phyloP scores from a whole-genome alignment of 2,329 filamentous ascomycete species.

The Trichoderma breve region DNA sequence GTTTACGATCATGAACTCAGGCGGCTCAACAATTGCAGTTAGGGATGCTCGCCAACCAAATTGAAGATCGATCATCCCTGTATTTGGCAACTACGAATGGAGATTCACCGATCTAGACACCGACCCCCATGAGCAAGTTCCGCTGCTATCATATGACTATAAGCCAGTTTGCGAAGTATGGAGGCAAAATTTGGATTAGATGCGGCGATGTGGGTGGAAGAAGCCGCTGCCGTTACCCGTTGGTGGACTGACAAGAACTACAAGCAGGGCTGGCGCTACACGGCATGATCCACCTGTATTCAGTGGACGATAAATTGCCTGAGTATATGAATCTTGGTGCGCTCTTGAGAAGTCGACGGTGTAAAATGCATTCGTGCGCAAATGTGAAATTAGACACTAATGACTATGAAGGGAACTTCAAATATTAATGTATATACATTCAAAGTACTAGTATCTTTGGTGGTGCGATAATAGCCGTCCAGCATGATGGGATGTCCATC shows the following conservation, averaged over 20 bases:
- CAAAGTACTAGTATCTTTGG: not conserved
- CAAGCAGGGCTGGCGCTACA: slow-evolving; percentile 33
- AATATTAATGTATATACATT: not conserved
- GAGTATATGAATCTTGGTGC: not conserved
- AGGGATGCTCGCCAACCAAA: slow-evolving; percentile 25
- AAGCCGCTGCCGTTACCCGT: slow-evolving; percentile 32
- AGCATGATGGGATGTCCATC: not conserved
- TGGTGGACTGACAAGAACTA: slow-evolving; percentile 39
- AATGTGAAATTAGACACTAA: not conserved
- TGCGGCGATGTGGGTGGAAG: slow-evolving; percentile 33
- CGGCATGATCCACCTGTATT: not conserved
- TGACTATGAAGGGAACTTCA: not conserved
- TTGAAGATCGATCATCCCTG: slow-evolving; percentile 28
- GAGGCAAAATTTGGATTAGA: slow-evolving; percentile 28
- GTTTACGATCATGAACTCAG: slow-evolving; percentile 29
- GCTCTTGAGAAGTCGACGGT: not conserved
- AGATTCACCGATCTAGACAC: slow-evolving; percentile 30
- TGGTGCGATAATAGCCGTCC: not conserved
- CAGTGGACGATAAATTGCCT: not conserved
- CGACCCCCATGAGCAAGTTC: slow-evolving; percentile 28
- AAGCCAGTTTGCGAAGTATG: slow-evolving; percentile 25
- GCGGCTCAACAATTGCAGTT: slow-evolving; percentile 26
- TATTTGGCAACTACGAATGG: slow-evolving; percentile 32
- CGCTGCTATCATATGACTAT: slow-evolving; percentile 13
- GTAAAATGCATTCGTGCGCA: not conserved